A percentile compares a stretch with the other conserved stretches of the same genome.
Conservation (phyloP, 169 alveolate species). For the Eimeria sp. region DNA sequence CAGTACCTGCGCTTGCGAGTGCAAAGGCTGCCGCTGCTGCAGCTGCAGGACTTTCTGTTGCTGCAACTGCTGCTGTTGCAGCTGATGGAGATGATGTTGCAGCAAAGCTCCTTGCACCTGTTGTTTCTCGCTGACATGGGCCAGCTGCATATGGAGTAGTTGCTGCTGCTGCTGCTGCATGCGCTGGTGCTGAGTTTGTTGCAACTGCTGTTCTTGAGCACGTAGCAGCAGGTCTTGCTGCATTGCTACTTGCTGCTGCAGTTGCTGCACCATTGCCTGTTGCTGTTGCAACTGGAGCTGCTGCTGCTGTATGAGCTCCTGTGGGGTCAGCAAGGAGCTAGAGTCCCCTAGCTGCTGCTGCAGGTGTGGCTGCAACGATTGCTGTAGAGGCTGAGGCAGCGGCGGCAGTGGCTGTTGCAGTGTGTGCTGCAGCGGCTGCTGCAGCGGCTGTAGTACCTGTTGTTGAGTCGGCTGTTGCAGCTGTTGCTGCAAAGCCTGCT, state of each 20-base stretch:
- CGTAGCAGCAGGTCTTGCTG: conserved; percentile 66
- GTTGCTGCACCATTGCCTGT: conserved; percentile 69
- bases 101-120: conserved; percentile 61
- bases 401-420: conserved; percentile 14
- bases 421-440: conserved; percentile 21
- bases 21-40: conserved; percentile 57
- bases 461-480: conserved; percentile 30
- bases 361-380: background rate
- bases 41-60: conserved; percentile 45
- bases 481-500: conserved; percentile 16
- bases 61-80: conserved; percentile 47
- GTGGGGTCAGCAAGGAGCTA: conserved; percentile 38
- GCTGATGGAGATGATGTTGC: conserved; percentile 66
- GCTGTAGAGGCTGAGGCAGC: conserved; percentile 24
- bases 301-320: conserved; percentile 57
- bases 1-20: conserved; percentile 2
- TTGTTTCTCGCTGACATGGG: conserved; percentile 59
- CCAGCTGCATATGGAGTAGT: conserved; percentile 45
- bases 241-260: conserved; percentile 68
- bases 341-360: conserved; percentile 21
- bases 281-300: conserved; percentile 58
- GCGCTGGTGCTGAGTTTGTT: conserved; percentile 58
- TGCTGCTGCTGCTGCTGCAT: conserved; percentile 48
- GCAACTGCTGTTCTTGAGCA: conserved; percentile 69
- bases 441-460: conserved; percentile 52